Base-by-base conservation (phyloP, 148 eudicot species). In the Silene latifolia region DNA sequence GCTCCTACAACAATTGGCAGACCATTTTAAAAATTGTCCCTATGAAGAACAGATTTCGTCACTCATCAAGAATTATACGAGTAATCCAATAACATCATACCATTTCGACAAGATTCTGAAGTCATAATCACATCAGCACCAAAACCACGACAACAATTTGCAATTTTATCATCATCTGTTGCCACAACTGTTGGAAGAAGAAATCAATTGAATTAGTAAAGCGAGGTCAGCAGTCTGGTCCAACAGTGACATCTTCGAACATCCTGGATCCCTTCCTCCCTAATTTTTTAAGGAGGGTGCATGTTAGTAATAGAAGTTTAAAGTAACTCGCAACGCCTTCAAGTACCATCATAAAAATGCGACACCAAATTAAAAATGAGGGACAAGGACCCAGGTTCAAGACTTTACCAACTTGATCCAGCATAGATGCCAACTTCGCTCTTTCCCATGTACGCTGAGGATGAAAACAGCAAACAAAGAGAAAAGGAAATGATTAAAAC, bases 71-170 rank as follows among this genome's bases (percentile, higher is more conserved):
- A 65, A 72, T 62, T 65, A 70, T 32, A 56, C 48, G 65, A 63
- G 35, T 66, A 80, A 48, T 29, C 42, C 48, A 68, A 6, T 24
- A 69, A 4, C 10, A 8, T 64, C 60, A 23, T 83, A 90, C 99
- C 98, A 84, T 95, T 95, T 80, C 76, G 84, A 76, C 97, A 92
- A 66, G 99, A 90, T 80, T 90, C 97, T 61, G 97, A 89, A 73
- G 99, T 96, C 94, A 96, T 92, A 70, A 92, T 85, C 81, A 96
- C 99, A 81, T 89, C 98, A 76, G 98, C 98, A 58, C 99, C 99
- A 86, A 92, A 92, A 76, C 87, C 91, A 80, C 89, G 87, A 83
- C 98, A 96, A 76, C 98, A 92, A 48, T 87, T 89, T 54, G 98
- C 98, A 82, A 92, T 92, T 84, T 89, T 92, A 44, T 92, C 92